A percentile compares a stretch with the other conserved stretches of the same genome.
phyloP scores from a whole-genome alignment of 495 filamentous ascomycete species.

The Penicillium argentinense region DNA sequence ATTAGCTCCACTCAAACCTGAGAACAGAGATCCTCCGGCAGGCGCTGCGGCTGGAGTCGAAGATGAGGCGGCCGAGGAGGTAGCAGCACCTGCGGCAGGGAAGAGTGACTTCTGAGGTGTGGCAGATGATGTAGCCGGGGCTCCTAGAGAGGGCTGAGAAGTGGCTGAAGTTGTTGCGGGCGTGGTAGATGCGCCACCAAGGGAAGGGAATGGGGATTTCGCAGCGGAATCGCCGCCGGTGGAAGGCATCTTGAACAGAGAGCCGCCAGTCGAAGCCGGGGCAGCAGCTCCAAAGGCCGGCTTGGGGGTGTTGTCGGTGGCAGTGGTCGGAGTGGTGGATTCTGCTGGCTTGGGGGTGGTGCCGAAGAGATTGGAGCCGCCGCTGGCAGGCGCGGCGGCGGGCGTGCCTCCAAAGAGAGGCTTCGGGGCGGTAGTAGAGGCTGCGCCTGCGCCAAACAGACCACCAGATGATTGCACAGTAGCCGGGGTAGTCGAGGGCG shows the following conservation, averaged over 20 bases:
- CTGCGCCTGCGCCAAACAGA: constrained; percentile 32
- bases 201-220: constrained; percentile 32
- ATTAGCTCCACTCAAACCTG: constrained; percentile 26
- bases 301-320: constrained; percentile 22
- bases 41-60: constrained; percentile 40
- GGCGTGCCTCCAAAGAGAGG: constrained; percentile 36
- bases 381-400: constrained; percentile 24
- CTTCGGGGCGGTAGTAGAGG: constrained; percentile 14
- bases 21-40: constrained; percentile 35
- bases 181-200: constrained; percentile 23
- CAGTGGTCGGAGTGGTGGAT: constrained; percentile 35
- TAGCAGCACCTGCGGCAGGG: constrained; percentile 31
- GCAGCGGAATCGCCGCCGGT: constrained; percentile 28
- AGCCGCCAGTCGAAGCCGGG: constrained; percentile 2
- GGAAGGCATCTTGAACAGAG: constrained; percentile 39
- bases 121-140: constrained; percentile 31
- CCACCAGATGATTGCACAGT: constrained; percentile 27
- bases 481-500: constrained; percentile 30
- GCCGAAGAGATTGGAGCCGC: constrained; percentile 36
- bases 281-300: constrained; percentile 11
- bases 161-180: constrained; percentile 19
- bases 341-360: constrained; percentile 42
- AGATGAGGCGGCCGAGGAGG: constrained; percentile 37
- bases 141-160: constrained; percentile 26
- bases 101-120: constrained; percentile 45